Percentiles rank a stretch among this genome's conserved stretches.
Evolutionary conservation across 345 rosid species (phyloP).

Genomic region (Corchorus capsularis): DNA sequence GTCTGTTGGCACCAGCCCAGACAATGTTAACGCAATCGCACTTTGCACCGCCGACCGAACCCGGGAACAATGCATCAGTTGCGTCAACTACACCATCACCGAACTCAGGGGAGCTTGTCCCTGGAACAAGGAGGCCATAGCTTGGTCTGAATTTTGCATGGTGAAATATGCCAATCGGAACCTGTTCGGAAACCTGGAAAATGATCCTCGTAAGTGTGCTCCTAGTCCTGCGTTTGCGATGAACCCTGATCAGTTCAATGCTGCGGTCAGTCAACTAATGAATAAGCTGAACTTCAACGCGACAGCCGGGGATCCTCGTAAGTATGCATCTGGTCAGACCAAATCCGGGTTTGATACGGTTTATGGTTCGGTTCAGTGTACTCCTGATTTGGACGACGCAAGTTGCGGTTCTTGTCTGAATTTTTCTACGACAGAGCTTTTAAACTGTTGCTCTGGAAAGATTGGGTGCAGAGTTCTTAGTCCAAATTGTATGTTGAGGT

Average conservation of each 20-base stretch:
- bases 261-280: conserved; percentile 24
- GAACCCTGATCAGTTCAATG: conserved; percentile 27
- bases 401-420: conserved; percentile 47
- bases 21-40: conserved; percentile 38
- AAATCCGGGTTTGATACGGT: conserved; percentile 13
- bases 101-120: conserved; percentile 36
- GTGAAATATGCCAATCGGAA: conserved; percentile 47
- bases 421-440: conserved; percentile 17
- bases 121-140: conserved; percentile 33
- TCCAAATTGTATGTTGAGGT: conserved; percentile 34
- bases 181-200: conserved; percentile 29
- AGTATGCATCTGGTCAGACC: conserved; percentile 13
- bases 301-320: background rate
- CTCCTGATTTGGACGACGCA: conserved; percentile 42
- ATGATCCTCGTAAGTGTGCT: conserved; percentile 12
- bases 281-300: background rate
- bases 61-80: conserved; percentile 32
- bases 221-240: conserved; percentile 24
- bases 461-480: conserved; percentile 33
- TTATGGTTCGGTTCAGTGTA: conserved; percentile 51
- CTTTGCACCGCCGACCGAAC: conserved; percentile 49
- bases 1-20: conserved; percentile 10
- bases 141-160: conserved; percentile 45
- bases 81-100: conserved; percentile 28
- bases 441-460: conserved; percentile 32